Percentiles rank a stretch among this genome's conserved stretches.
Conservation (phyloP, 805 yeast species). For the Schizosaccharomyces osmophilus region DNA sequence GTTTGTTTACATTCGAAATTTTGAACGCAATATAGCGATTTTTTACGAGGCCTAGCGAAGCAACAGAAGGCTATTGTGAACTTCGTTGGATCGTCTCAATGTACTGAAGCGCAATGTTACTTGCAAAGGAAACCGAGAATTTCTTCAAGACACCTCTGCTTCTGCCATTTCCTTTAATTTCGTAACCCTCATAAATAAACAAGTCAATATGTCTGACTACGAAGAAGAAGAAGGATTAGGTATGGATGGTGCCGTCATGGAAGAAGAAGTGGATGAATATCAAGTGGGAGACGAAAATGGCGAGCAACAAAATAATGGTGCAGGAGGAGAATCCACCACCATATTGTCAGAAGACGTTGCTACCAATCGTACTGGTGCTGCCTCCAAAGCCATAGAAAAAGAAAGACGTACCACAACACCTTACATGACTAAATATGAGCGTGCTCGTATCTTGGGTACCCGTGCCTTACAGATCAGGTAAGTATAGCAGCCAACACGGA, state of each 20-base stretch:
- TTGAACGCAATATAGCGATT: no score
- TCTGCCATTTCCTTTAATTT: background rate
- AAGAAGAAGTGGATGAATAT: background rate
- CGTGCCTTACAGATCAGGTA: constrained; percentile 69
- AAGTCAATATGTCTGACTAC: background rate
- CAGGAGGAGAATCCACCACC: background rate
- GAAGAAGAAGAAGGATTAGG: background rate
- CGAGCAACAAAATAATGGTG: background rate
- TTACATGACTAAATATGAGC: constrained; percentile 94
- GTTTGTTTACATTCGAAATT: no score
- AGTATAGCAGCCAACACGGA: background rate
- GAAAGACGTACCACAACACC: constrained; percentile 88
- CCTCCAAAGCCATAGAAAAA: constrained; percentile 64
- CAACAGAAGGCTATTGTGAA: no score
- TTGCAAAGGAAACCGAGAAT: background rate
- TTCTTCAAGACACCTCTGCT: background rate
- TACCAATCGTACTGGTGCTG: constrained; percentile 16
- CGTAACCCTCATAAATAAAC: background rate
- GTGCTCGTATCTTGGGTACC: constrained; percentile 93
- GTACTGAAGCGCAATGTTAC: no score
- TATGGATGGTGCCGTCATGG: background rate
- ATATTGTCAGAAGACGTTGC: constrained; percentile 22
- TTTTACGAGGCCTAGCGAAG: no score
- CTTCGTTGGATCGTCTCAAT: no score
- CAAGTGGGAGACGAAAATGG: background rate